Conservation (phyloP, 2,329 filamentous ascomycete species). For the Penicillium sp. region DNA sequence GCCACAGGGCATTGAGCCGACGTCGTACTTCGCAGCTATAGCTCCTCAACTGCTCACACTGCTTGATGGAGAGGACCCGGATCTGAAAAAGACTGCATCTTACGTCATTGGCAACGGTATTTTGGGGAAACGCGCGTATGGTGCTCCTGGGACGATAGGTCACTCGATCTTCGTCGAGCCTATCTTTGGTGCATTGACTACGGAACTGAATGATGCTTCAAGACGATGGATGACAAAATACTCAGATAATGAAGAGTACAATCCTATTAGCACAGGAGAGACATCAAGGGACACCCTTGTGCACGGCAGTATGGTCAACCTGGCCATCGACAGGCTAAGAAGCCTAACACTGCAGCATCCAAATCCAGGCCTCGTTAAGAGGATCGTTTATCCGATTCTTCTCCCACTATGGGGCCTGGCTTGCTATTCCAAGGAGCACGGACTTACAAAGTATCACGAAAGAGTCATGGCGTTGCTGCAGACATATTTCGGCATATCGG, state of each 20-base stretch:
- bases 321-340: slow-evolving; percentile 35
- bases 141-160: slow-evolving; percentile 38
- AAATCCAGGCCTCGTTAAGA: slow-evolving; percentile 41
- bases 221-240: slow-evolving; percentile 28
- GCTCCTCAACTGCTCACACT: slow-evolving; percentile 38
- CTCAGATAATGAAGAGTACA: slow-evolving; percentile 13
- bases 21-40: slow-evolving; percentile 36
- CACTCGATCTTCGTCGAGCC: slow-evolving; percentile 42
- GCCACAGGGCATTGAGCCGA: slow-evolving; percentile 34
- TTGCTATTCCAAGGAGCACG: slow-evolving; percentile 34
- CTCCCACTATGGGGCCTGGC: slow-evolving; percentile 41
- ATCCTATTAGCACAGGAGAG: neutral
- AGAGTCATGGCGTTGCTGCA: slow-evolving; percentile 32
- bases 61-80: slow-evolving; percentile 38
- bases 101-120: slow-evolving; percentile 44
- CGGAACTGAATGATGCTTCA: slow-evolving; percentile 24
- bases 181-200: slow-evolving; percentile 36
- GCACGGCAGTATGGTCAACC: slow-evolving; percentile 22
- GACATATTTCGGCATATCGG: slow-evolving; percentile 41
- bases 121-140: slow-evolving; percentile 37
- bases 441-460: slow-evolving; percentile 24
- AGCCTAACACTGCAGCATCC: slow-evolving; percentile 39
- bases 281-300: slow-evolving; percentile 20
- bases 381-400: slow-evolving; percentile 38
- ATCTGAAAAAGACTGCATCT: slow-evolving; percentile 40